phyloP scores from a whole-genome alignment of 306 rosid species.

The Lablab purpureus region DNA sequence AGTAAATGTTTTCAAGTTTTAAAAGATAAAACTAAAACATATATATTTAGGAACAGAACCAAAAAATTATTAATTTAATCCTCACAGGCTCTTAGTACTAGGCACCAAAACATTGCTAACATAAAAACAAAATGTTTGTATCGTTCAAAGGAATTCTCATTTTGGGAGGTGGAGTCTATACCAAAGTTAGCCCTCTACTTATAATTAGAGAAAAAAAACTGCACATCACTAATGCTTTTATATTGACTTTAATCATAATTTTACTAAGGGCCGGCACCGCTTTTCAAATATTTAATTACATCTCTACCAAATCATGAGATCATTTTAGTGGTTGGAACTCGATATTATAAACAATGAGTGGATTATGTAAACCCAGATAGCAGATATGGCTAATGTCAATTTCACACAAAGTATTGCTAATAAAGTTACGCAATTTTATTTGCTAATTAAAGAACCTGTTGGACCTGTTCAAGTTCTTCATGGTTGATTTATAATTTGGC shows the following conservation, averaged over 20 bases:
- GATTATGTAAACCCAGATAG: background rate
- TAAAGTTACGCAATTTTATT: conserved; percentile 1
- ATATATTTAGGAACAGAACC: too few species aligned
- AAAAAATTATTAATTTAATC: background rate
- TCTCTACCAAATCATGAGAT: conserved; percentile 27
- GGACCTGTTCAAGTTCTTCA: conserved; percentile 28
- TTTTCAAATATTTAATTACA: conserved; percentile 12
- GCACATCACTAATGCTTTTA: background rate
- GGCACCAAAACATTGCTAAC: background rate
- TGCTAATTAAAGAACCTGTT: background rate
- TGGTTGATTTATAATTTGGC: background rate
- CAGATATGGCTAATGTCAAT: background rate
- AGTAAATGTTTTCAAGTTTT: too few species aligned
- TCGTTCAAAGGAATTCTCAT: background rate
- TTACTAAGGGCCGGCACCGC: conserved; percentile 35
- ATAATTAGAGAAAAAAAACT: background rate
- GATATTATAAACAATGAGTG: conserved; percentile 24
- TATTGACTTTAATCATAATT: background rate
- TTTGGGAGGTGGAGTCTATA: background rate
- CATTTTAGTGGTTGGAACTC: conserved; percentile 32
- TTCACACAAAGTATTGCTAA: conserved; percentile 6
- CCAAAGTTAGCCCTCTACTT: background rate
- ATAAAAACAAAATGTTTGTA: background rate
- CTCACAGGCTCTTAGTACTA: background rate
- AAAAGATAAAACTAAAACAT: too few species aligned